Evolutionary conservation across 78 protist genomes (phyloP), one percentile per base, ranked within the genome.

Genomic region (Parvularia atlantis): DNA sequence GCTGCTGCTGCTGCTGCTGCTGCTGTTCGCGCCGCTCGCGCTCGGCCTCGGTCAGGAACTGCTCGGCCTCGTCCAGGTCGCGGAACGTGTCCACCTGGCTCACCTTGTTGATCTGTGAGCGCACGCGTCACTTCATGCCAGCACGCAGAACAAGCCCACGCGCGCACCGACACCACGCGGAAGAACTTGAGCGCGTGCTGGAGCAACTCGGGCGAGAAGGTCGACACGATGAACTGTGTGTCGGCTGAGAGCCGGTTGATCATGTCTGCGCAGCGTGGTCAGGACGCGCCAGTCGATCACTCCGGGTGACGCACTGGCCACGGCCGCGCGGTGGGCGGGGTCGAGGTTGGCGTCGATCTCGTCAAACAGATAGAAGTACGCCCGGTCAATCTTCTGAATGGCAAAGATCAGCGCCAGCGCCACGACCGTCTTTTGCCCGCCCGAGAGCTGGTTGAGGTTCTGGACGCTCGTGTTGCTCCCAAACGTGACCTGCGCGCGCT

Each of bases 291-390:
- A n/a, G n/a, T n/a, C 16, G 59, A 69, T 13, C 6, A 16, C 33
- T 14, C 10, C 13, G 20, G 68, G 76, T 37, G n/a, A n/a, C n/a
- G n/a, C n/a, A n/a, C 73, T 69, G 5, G 98, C 91, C 5, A 96
- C 91, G n/a, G 94, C 89, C 0, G 69, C 37, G 31, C 97, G 75
- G 57, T 89, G 78, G 59, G 65, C 52, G 5, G 83, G 80, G 78
- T 97, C 99, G 30, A 97, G 86, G 11, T 91, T 93, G 19, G 98
- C 85, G 68, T 97, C 99, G 44, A 97, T 86, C 83, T 97, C 99
- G 67, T 97, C 99, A 59, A 97, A 92, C 9, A 95, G 73, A 67
- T 97, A 97, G 81, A 97, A 97, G 28, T 99, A 99, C 3, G 99
- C 97, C 0, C 98, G 97, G 59, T 96, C 99, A 16, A 90, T 76